Evolutionary conservation across 2,329 filamentous ascomycete species (phyloP).

Genomic region (Lojkania enalia): DNA sequence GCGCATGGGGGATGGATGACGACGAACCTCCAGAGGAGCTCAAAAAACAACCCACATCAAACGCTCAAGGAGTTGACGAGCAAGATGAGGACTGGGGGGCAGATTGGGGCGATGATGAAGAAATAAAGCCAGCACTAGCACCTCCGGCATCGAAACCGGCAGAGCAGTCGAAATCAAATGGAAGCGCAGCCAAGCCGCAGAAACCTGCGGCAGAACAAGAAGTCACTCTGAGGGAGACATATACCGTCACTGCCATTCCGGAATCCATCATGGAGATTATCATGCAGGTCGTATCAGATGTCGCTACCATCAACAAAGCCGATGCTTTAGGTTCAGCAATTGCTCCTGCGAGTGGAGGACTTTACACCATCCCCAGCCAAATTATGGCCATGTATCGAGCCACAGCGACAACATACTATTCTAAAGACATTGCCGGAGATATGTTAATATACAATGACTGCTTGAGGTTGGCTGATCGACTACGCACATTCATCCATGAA

Average conservation of each 20-base stretch:
- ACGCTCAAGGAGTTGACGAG: constrained; percentile 38
- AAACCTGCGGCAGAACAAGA: constrained; percentile 55
- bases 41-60: constrained; percentile 29
- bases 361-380: constrained; percentile 73
- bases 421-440: constrained; percentile 59
- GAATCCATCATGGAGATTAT: constrained; percentile 74
- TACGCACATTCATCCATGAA: constrained; percentile 54
- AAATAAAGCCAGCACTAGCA: constrained; percentile 19
- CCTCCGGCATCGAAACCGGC: constrained; percentile 22
- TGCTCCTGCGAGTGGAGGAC: constrained; percentile 66
- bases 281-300: constrained; percentile 52
- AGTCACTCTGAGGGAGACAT: constrained; percentile 80
- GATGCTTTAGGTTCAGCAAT: constrained; percentile 57
- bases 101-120: constrained; percentile 71
- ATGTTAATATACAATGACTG: constrained; percentile 70
- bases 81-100: constrained; percentile 72
- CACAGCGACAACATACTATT: constrained; percentile 74
- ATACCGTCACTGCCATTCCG: constrained; percentile 86
- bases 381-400: constrained; percentile 79
- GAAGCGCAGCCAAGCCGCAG: constrained; percentile 21
- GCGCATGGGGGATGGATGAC: constrained; percentile 53
- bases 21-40: constrained; percentile 30
- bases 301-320: constrained; percentile 59
- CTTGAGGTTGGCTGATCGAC: constrained; percentile 58
- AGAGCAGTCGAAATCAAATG: constrained; percentile 36